Evolutionary conservation across 2,329 filamentous ascomycete genomes (phyloP).

Genomic region (Ceratocystis eucalypticola): DNA sequence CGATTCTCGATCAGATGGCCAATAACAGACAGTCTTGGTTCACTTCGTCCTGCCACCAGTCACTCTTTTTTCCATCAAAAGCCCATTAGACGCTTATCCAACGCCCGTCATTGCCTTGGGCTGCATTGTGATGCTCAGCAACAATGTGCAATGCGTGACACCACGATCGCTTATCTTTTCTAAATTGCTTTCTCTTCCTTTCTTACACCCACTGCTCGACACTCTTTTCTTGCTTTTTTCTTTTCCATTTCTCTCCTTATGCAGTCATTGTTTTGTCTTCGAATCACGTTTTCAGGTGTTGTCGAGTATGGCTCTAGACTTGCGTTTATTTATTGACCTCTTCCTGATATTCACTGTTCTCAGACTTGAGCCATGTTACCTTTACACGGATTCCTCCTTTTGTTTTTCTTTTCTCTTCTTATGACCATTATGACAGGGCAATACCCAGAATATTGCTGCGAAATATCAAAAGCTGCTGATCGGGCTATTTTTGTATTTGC

Average conservation of each 20-base stretch:
- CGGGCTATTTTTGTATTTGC: constrained; percentile 12
- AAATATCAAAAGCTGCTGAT: background rate
- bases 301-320: constrained; percentile 1
- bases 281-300: constrained; percentile 4
- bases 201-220: background rate
- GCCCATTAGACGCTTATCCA: background rate
- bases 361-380: background rate
- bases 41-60: background rate
- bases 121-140: constrained; percentile 16
- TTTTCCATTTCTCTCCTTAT: background rate
- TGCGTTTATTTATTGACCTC: background rate
- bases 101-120: background rate
- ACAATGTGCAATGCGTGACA: background rate
- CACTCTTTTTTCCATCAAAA: background rate
- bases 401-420: constrained; percentile 7
- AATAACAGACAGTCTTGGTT: background rate
- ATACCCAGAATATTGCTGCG: constrained; percentile 12
- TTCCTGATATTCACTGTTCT: background rate
- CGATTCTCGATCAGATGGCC: too few relatives aligned
- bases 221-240: background rate
- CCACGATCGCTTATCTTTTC: background rate
- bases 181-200: background rate
- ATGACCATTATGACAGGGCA: constrained; percentile 16
- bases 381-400: background rate
- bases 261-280: background rate